Percentiles rank a stretch among this genome's conserved stretches.
These are phyloP conservation scores for Prunus dulcis DNA, from an alignment of 306 rosid genomes.

Conservation along the genomic window DNA sequence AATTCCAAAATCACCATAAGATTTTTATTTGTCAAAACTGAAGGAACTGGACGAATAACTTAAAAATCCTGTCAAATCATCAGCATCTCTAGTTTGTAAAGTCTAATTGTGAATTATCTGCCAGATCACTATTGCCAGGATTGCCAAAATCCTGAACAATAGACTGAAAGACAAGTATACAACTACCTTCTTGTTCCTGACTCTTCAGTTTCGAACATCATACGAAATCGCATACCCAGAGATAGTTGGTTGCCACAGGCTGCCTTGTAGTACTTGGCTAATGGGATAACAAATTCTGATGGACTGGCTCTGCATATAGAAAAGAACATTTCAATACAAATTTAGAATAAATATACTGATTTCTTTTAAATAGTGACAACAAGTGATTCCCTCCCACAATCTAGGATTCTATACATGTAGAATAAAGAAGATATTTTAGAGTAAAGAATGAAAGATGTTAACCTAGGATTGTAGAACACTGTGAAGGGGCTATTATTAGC, in stretches of 20 bases:
- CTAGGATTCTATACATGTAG: not conserved
- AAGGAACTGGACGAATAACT: too few species aligned
- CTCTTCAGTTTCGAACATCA: conserved; percentile 98
- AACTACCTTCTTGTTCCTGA: conserved; percentile 95
- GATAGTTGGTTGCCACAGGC: conserved; percentile 87
- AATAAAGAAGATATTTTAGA: not conserved
- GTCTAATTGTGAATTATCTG: not conserved
- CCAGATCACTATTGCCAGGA: not conserved
- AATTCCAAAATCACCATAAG: conserved; percentile 4
- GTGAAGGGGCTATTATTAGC: conserved; percentile 91
- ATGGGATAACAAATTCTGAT: conserved; percentile 94
- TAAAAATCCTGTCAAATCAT: too few species aligned
- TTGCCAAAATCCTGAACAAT: not conserved
- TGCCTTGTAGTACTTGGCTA: conserved; percentile 96
- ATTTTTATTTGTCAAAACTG: not conserved
- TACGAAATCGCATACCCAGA: conserved; percentile 93
- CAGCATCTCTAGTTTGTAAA: not conserved
- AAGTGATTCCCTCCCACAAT: not conserved
- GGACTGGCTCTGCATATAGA: conserved; percentile 86
- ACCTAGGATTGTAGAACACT: conserved; percentile 93
- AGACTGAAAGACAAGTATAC: conserved; percentile 29
- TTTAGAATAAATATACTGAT: not conserved
- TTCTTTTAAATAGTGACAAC: conserved; percentile 8
- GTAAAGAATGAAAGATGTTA: conserved; percentile 4
- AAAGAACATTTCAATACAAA: conserved; percentile 2